Conservation (phyloP, 306 rosid genomes). For the Corylus americana region DNA sequence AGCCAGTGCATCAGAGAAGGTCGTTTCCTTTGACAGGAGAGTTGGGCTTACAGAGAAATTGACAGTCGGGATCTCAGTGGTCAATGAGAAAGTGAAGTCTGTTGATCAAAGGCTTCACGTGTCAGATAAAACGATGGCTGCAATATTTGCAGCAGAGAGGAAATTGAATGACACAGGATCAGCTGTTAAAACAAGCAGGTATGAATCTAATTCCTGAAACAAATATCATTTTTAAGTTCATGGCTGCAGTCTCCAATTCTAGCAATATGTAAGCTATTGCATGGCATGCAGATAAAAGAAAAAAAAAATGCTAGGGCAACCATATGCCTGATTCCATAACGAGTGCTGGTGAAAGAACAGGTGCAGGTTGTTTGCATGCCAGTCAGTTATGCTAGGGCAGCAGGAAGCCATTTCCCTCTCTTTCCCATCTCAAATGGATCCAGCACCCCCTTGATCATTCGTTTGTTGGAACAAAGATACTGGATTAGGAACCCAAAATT, state of each 20-base stretch:
- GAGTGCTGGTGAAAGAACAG: not conserved
- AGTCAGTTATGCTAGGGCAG: not conserved
- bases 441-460: not conserved
- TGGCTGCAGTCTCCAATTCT: not conserved
- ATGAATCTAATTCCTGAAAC: slow-evolving; percentile 8
- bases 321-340: no score
- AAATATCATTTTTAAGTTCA: not conserved
- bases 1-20: slow-evolving; percentile 90
- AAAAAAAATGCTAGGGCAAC: no score
- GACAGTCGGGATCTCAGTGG: slow-evolving; percentile 75
- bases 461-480: not conserved
- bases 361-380: not conserved
- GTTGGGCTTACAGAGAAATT: slow-evolving; percentile 80
- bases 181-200: slow-evolving; percentile 96
- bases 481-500: not conserved
- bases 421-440: not conserved
- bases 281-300: no score
- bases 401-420: no score
- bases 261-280: not conserved
- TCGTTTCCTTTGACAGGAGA: slow-evolving; percentile 73
- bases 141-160: slow-evolving; percentile 84
- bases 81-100: slow-evolving; percentile 87
- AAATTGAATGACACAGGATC: slow-evolving; percentile 88
- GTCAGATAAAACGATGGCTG: slow-evolving; percentile 94
- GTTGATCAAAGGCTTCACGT: slow-evolving; percentile 89